phyloP scores from a whole-genome alignment of 192 early-diverging fungal species.

The Thamnidium elegans region DNA sequence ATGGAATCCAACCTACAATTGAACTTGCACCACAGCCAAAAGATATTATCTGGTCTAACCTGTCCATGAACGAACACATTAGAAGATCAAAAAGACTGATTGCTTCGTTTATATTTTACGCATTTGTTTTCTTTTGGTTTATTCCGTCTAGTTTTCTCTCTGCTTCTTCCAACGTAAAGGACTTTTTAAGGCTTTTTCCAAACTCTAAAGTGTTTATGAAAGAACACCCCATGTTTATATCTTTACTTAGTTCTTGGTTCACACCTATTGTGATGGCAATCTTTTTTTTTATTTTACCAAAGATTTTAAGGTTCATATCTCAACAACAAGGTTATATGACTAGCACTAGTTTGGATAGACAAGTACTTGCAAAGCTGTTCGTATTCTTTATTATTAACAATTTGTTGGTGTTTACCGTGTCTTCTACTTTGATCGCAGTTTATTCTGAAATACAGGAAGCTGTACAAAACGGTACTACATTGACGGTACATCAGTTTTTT shows the following conservation, averaged over 20 bases:
- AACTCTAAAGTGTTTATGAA: constrained; percentile 46
- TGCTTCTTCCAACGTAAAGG: constrained; percentile 54
- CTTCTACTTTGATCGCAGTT: constrained; percentile 34
- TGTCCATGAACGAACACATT: constrained; percentile 49
- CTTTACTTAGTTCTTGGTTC: constrained; percentile 62
- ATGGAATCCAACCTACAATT: constrained; percentile 30
- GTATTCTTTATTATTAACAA: constrained; percentile 73
- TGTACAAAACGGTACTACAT: neutral
- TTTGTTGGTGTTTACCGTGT: constrained; percentile 61
- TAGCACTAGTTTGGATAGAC: constrained; percentile 64
- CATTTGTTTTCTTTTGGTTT: constrained; percentile 63
- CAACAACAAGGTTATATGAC: constrained; percentile 70
- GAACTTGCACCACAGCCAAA: constrained; percentile 67
- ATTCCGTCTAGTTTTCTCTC: constrained; percentile 64
- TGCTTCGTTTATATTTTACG: constrained; percentile 46
- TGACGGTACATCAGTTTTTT: constrained; percentile 16
- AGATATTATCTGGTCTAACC: constrained; percentile 76
- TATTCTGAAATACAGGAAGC: constrained; percentile 23
- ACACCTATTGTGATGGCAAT: constrained; percentile 64
- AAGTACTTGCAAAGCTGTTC: constrained; percentile 69
- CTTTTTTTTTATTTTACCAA: constrained; percentile 64
- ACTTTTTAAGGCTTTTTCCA: constrained; percentile 55
- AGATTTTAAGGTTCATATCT: constrained; percentile 58
- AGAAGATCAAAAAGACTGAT: constrained; percentile 42
- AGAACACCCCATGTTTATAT: constrained; percentile 46